Conservation (phyloP, 2,329 filamentous ascomycete genomes). For the Lachnellula suecica region DNA sequence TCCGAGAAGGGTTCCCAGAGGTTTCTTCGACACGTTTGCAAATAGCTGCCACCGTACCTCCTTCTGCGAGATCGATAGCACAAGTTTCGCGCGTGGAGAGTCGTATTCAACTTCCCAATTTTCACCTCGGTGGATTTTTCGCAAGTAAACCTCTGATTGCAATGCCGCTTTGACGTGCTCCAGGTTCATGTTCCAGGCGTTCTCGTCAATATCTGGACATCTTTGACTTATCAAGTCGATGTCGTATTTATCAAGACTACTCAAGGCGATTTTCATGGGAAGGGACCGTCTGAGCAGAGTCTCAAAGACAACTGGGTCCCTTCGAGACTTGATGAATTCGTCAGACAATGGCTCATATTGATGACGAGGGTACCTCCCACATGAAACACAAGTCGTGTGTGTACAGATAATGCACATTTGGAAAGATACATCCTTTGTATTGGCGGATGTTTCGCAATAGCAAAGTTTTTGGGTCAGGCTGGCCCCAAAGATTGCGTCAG, state of each 20-base stretch:
- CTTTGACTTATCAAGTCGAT: slow-evolving; percentile 2
- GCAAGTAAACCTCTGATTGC: slow-evolving; percentile 34
- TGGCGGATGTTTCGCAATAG: slow-evolving; percentile 56
- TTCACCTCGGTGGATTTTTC: slow-evolving; percentile 32
- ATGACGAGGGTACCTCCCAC: slow-evolving; percentile 51
- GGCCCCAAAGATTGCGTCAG: slow-evolving; percentile 17
- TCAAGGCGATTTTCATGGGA: slow-evolving; percentile 40
- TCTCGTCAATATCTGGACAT: slow-evolving; percentile 19
- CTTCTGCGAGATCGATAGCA: slow-evolving; percentile 35
- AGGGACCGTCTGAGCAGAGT: slow-evolving; percentile 39
- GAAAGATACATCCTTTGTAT: slow-evolving; percentile 37
- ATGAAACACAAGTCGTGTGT: slow-evolving; percentile 53
- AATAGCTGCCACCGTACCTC: slow-evolving; percentile 47
- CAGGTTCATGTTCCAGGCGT: slow-evolving; percentile 34
- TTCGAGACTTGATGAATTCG: slow-evolving; percentile 26
- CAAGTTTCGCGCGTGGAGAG: slow-evolving; percentile 37
- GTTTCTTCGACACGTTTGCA: slow-evolving; percentile 35
- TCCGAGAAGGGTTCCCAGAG: slow-evolving; percentile 37
- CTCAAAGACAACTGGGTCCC: slow-evolving; percentile 43
- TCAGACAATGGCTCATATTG: slow-evolving; percentile 22
- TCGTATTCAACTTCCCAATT: slow-evolving; percentile 44
- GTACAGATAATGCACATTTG: slow-evolving; percentile 49
- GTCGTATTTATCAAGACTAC: slow-evolving; percentile 24
- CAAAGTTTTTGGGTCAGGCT: slow-evolving; percentile 51
- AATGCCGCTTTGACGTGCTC: slow-evolving; percentile 34